Evolutionary conservation across 1,284 basidiomycete species (phyloP), one percentile per base, ranked within the genome.

Genomic region (Ustilago bromivora): DNA sequence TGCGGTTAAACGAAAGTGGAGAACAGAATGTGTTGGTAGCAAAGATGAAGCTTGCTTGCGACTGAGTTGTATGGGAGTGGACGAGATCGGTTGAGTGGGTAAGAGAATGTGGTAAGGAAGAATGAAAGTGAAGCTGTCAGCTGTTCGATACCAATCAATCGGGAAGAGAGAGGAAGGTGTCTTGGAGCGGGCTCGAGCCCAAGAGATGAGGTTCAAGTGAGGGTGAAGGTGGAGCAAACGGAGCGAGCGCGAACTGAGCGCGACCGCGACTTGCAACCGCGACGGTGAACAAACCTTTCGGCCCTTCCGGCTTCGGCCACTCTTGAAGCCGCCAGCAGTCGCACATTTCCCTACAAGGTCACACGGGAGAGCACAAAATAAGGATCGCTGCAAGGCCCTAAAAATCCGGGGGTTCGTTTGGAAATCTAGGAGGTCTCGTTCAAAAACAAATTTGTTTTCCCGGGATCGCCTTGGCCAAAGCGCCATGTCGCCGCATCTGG

Each of bases 201-300:
- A 40, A 57, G 32, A 66, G 32, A 66, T 58, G 31, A 47, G 32
- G 57, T 40, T 19, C 43, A 8, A 46, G 43, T 15, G 23, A 28
- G 19, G 23, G 41, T 19, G n/a, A 13, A 43, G 49, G 57, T 49
- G 61, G 56, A 62, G 66, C 57, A 38, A 41, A 23, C 17, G 55
- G 57, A 55, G 51, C 19, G 28, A 38, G 56, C 66, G 66, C 60
- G 56, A 59, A 31, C 53, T 31, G 17, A 61, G 59, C 59, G 65
- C 65, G 65, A 61, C 58, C 65, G 65, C 65, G 65, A 66, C 19
- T 23, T 12, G 28, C 51, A 35, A 46, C 43, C 43, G 43, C 43
- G 43, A 46, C 43, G 43, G 28, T 51, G 49, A 6, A 51, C 11
- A 28, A 28, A 28, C 23, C 49, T 32, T 51, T 51, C 49, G 49